Base-by-base conservation (phyloP, 2,329 filamentous ascomycete genomes). In the Fusarium austroafricanum region DNA sequence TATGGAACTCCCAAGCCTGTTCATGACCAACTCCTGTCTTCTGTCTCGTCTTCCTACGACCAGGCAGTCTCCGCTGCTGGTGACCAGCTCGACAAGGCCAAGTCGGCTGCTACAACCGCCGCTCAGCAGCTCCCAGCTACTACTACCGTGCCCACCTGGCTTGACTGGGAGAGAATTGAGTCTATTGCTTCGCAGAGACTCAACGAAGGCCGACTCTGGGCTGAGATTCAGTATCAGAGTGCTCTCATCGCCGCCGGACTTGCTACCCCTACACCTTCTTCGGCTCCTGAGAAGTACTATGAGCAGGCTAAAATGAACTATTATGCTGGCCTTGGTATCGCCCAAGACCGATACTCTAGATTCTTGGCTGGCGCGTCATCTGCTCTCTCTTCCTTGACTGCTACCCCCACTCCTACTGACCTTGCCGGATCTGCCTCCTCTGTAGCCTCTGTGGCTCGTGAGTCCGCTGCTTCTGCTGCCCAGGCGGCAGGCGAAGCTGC, bases 291-390 rank as follows among this genome's bases (percentile, higher is more conserved):
- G 78, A 90, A 79, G 82, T 86, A 83, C 79, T 87, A 81, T 75
- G 87, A 83, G 75, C 89, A 84, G 81, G 90, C 86, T 44, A 86
- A 84, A 70, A 79, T 85, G 70, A 86, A 88, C 74, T 95, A 95
- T 78, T 94, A 93, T 71, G 90, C 93, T 67, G 92, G 90, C 12
- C 79, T 96, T 23, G 93, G 93, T 28, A 78, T 93, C 43, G 93
- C 93, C 1, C 91, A 96, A 73, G 92, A 89, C 42, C 88, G 90
- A 37, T 96, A 96, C 77, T 89, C 90, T 7, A 90, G 90, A 49
- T 95, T 96, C 73, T 68, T 96, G 3, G 84, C 84, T 14, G 89
- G 90, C 6, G 92, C 92, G 10, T 93, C 91, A 11, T 88, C 86
- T 35, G 92, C 89, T 20, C 82, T 93, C 39, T 90, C 87, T 55